Evolutionary conservation across 2,329 filamentous ascomycete species (phyloP).

Genomic region (Aureobasidium uvarum): DNA sequence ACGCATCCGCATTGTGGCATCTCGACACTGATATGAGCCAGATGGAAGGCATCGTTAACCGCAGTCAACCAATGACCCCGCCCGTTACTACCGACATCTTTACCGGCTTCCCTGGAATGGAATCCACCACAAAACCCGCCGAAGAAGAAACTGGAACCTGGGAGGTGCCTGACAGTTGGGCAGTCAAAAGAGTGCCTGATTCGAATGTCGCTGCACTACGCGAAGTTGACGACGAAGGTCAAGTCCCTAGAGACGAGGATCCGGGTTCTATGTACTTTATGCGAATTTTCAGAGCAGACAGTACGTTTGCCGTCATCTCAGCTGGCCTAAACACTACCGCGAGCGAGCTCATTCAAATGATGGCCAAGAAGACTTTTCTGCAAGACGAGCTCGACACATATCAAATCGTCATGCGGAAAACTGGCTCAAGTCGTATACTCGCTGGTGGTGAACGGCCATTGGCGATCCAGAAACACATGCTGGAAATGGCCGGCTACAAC

Average conservation of each 20-base stretch:
- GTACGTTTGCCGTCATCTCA: constrained; percentile 89
- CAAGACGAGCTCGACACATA: constrained; percentile 91
- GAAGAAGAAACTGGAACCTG: constrained; percentile 57
- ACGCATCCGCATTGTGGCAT: constrained; percentile 59
- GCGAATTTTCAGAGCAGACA: constrained; percentile 89
- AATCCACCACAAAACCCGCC: constrained; percentile 29
- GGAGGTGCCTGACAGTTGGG: constrained; percentile 97
- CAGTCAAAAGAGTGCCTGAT: constrained; percentile 70
- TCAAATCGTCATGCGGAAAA: constrained; percentile 91
- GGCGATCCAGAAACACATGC: constrained; percentile 82
- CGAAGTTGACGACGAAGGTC: constrained; percentile 67
- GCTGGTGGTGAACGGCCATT: constrained; percentile 76
- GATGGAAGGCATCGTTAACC: constrained; percentile 84
- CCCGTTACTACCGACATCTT: constrained; percentile 51
- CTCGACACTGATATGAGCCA: constrained; percentile 86
- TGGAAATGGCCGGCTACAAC: constrained; percentile 90
- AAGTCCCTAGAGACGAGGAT: constrained; percentile 65
- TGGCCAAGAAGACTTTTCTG: constrained; percentile 91
- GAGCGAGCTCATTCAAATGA: constrained; percentile 79
- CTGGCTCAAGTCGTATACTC: constrained; percentile 81
- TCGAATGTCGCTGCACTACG: constrained; percentile 58
- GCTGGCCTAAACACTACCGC: constrained; percentile 81
- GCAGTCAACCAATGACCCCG: constrained; percentile 60
- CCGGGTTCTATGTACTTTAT: constrained; percentile 81
- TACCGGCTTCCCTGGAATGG: constrained; percentile 42